Evolutionary conservation across 805 yeast species (phyloP).

Genomic region (Candida broadrunensis): DNA sequence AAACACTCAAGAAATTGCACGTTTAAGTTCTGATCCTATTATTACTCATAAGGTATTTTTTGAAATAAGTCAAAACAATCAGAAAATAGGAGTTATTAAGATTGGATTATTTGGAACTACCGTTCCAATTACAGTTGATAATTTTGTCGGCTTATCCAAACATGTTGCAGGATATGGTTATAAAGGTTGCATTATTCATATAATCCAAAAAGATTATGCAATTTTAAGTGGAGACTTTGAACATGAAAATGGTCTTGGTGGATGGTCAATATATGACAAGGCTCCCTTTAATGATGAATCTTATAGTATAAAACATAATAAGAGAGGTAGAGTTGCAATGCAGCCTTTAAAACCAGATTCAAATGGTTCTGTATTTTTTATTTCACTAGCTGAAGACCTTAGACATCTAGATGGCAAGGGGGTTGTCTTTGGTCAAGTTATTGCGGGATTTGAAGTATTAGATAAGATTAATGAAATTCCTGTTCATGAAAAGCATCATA

Average conservation of each 20-base stretch:
- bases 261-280: conserved; percentile 61
- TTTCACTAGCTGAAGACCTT: conserved; percentile 24
- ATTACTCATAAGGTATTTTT: conserved; percentile 46
- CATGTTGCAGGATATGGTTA: conserved; percentile 52
- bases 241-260: conserved; percentile 75
- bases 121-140: conserved; percentile 48
- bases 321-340: conserved; percentile 82
- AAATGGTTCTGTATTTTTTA: conserved; percentile 48
- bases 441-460: conserved; percentile 81
- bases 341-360: conserved; percentile 59
- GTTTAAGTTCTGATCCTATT: conserved; percentile 46
- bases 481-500: conserved; percentile 5
- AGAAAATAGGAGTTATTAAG: conserved; percentile 41
- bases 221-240: conserved; percentile 38
- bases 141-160: conserved; percentile 28
- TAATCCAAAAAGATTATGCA: conserved; percentile 34
- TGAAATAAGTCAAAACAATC: conserved; percentile 28
- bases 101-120: conserved; percentile 65
- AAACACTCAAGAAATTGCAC: too few relatives aligned
- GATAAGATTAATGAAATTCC: conserved; percentile 25
- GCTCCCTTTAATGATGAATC: conserved; percentile 65
- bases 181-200: conserved; percentile 56
- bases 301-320: conserved; percentile 66
- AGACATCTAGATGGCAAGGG: conserved; percentile 76
- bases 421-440: conserved; percentile 92